Evolutionary conservation across 192 early-diverging fungal genomes (phyloP), one percentile per base, ranked within the genome.

Genomic region (Linnemannia elongata): DNA sequence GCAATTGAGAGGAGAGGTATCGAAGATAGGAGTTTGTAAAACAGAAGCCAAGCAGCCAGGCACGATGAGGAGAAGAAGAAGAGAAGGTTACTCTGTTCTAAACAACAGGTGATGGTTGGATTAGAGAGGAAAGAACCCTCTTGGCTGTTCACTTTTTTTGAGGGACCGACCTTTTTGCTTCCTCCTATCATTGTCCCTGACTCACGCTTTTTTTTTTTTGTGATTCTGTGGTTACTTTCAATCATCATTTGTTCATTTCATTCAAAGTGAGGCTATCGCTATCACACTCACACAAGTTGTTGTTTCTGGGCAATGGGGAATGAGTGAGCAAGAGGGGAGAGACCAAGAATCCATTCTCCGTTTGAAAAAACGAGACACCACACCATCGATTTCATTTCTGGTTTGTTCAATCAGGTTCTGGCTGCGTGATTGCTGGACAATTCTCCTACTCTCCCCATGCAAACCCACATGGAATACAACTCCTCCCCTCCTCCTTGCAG

Each of bases 381-480:
- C 70, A 72, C 27, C 70, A 72, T 17, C 70, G 70, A 12, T 72
- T 38, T 72, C 66, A 35, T 68, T 39, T 35, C 35, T 70, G 27
- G 27, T 70, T 42, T 71, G 41, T 42, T 75, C 74, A 75, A 75
- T 75, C 74, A 75, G 74, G 49, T 22, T 41, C 35, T 52, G 33
- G 18, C 74, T 75, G 54, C 74, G 74, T 75, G 74, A 60, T 57
- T 49, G 13, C 47, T 75, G 15, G 24, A 35, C 36, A 30, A 20
- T 20, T 38, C 6, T 8, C 30, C 13, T n/a, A n/a, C n/a, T 35
- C 4, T 72, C n/a, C 24, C 24, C 24, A 17, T 41, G 15, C 22
- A 13, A 39, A 1, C 30, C 74, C 74, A 75, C 74, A 75, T 75
- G 74, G 74, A 57, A 36, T 33, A 39, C 47, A 18, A 18, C 47